Conservation (phyloP, 73 alveolate species). For the Durusdinium trenchii region DNA sequence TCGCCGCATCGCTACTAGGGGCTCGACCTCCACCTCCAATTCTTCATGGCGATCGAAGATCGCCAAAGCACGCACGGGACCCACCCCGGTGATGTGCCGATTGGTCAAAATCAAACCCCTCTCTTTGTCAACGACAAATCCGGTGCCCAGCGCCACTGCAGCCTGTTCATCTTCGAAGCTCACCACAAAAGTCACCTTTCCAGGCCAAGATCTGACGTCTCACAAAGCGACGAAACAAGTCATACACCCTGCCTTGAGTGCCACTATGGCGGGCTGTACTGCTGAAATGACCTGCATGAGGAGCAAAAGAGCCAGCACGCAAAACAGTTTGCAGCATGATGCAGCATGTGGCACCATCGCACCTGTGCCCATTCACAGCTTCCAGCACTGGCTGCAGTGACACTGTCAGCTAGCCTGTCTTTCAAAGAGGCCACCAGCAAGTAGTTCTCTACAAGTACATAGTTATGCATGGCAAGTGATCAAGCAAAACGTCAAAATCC, state of each 20-base stretch:
- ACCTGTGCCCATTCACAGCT: slow-evolving; percentile 95
- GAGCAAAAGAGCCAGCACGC: neutral
- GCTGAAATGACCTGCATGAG: slow-evolving; percentile 67
- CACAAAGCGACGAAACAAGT: neutral
- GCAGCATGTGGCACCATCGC: neutral
- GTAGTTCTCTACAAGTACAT: neutral
- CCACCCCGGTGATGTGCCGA: slow-evolving; percentile 95
- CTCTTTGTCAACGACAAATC: slow-evolving; percentile 91
- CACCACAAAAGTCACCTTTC: slow-evolving; percentile 71
- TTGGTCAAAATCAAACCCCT: slow-evolving; percentile 81
- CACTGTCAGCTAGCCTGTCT: slow-evolving; percentile 68
- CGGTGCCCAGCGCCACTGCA: slow-evolving; percentile 91
- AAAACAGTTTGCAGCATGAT: neutral
- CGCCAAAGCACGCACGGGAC: slow-evolving; percentile 93
- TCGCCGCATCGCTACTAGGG: neutral
- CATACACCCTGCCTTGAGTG: slow-evolving; percentile 30
- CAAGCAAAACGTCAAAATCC: no score
- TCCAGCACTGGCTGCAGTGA: slow-evolving; percentile 91
- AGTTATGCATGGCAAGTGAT: no score
- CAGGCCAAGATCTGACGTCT: neutral
- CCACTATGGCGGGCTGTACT: slow-evolving; percentile 79
- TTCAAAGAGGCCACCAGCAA: neutral
- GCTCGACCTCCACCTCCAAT: slow-evolving; percentile 62
- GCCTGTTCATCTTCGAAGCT: slow-evolving; percentile 94
- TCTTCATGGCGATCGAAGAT: slow-evolving; percentile 92